phyloP scores from a whole-genome alignment of 345 rosid species.

The Populus euphratica region DNA sequence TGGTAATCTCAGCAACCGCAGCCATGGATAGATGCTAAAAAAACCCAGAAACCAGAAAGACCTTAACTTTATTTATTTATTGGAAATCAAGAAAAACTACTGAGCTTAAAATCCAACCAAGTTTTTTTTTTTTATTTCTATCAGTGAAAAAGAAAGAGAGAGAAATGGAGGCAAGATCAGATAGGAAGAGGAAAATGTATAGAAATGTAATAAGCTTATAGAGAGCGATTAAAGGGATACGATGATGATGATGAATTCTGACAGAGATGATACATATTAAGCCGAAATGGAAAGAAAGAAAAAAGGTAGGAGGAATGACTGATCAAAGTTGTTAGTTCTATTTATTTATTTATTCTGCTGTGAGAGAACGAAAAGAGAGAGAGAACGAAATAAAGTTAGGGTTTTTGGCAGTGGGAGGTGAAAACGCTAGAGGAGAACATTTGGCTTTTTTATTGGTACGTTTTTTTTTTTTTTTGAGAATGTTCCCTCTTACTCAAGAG shows the following conservation, averaged over 20 bases:
- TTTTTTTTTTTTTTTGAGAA: too few species aligned
- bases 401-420: constrained; percentile 10
- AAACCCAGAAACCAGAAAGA: background rate
- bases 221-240: background rate
- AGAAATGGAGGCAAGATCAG: background rate
- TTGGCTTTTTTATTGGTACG: background rate
- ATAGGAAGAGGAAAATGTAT: background rate
- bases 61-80: background rate
- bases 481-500: background rate
- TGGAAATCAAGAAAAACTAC: background rate
- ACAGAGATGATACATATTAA: background rate
- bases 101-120: background rate
- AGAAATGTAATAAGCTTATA: background rate
- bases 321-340: background rate
- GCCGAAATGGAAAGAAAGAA: background rate
- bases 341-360: background rate
- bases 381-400: constrained; percentile 3
- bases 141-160: background rate
- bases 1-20: constrained; percentile 57
- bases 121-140: background rate
- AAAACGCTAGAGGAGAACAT: background rate
- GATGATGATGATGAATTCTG: background rate
- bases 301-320: background rate
- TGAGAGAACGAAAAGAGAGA: background rate
- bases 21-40: constrained; percentile 47